Percentiles rank a stretch among this genome's conserved stretches.
Conservation (phyloP, 1,139 yeast species). For the Lodderomyces margitis region DNA sequence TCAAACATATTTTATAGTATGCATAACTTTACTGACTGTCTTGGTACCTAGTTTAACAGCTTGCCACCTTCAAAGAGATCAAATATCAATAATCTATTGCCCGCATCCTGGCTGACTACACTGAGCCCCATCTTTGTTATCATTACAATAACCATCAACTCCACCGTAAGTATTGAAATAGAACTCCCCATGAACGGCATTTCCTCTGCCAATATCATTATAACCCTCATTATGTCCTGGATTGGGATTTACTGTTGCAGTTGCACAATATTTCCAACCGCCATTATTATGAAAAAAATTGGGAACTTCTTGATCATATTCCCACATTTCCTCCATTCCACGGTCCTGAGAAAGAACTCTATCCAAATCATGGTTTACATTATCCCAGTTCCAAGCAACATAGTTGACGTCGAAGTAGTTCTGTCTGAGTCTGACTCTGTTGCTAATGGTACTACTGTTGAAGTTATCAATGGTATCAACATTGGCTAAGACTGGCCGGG, state of each 20-base stretch:
- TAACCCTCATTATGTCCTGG: constrained; percentile 1
- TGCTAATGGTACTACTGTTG: not conserved
- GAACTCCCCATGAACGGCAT: constrained; percentile 2
- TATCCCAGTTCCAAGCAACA: constrained; percentile 1
- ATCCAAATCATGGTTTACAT: not conserved
- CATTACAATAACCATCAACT: constrained; percentile 4
- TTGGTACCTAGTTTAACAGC: no score
- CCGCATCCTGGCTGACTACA: constrained; percentile 1
- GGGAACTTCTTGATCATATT: not conserved
- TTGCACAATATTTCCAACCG: constrained; percentile 1
- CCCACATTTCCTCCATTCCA: constrained; percentile 1
- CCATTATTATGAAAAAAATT: not conserved
- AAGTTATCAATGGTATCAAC: not conserved
- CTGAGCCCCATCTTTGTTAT: constrained; percentile 4
- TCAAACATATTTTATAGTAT: no score
- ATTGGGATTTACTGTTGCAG: constrained; percentile 1
- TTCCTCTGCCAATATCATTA: not conserved
- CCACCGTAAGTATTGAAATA: constrained; percentile 4
- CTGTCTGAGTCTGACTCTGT: not conserved
- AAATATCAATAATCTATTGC: no score
- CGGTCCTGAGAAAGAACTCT: not conserved
- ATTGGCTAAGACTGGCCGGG: not conserved
- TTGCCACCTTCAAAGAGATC: no score
- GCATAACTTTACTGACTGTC: no score
- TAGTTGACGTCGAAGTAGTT: constrained; percentile 1